Conservation (phyloP, 257 asterid genomes). For the Solanum infundibuliforme region DNA sequence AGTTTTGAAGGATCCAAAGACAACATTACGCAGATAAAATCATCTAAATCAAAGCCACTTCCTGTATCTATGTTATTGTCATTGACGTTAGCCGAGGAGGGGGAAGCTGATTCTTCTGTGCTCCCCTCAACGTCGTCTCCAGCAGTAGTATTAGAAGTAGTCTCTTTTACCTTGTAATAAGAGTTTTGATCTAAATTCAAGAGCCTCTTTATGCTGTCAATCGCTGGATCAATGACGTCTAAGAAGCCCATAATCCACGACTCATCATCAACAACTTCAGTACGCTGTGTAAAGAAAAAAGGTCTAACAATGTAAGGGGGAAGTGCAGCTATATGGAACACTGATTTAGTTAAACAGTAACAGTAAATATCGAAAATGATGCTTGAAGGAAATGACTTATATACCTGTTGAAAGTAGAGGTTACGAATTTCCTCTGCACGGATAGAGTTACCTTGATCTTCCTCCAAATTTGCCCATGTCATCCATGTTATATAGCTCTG, state of each 20-base stretch:
- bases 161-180: conserved; percentile 6
- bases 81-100: conserved; percentile 3
- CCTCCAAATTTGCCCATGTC: conserved; percentile 97
- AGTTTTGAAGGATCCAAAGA: conserved; percentile 61
- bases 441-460: conserved; percentile 78
- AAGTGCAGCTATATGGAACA: background rate
- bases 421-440: conserved; percentile 93
- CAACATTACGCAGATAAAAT: conserved; percentile 47
- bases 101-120: conserved; percentile 10
- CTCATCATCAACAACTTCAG: conserved; percentile 86
- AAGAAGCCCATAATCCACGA: conserved; percentile 96
- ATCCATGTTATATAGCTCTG: conserved; percentile 97
- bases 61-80: conserved; percentile 9
- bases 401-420: conserved; percentile 90
- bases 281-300: conserved; percentile 39
- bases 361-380: background rate
- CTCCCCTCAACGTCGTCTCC: conserved; percentile 3
- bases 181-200: conserved; percentile 27
- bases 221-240: conserved; percentile 87
- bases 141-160: conserved; percentile 1
- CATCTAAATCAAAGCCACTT: conserved; percentile 55
- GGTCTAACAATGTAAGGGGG: background rate
- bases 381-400: background rate
- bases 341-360: background rate
- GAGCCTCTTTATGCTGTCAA: conserved; percentile 71